Base-by-base conservation (phyloP, 352 stramenopile genomes). In the Pythium coloratum region DNA sequence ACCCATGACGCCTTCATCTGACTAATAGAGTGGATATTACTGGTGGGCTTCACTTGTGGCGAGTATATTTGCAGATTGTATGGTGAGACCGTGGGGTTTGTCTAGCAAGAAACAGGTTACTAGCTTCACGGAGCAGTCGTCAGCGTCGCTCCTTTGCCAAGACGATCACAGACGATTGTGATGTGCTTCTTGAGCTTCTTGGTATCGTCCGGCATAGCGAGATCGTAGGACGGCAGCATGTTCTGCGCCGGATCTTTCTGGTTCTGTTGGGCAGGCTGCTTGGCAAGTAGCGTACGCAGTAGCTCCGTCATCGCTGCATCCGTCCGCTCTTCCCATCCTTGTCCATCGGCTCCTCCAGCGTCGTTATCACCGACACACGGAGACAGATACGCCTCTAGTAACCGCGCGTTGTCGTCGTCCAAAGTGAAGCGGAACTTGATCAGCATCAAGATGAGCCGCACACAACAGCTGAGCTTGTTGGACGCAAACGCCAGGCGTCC, bases 151-250 rank as follows among this genome's bases (percentile, higher is more conserved):
- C 91, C 91, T 66, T 96, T 96, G 46, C 81, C 83, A 4, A 97
- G 76, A 0, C 90, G 82, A 63, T 97, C 90, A 61, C 85, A 96
- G 8, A 97, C 78, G 59, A 97, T 94, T 20, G 87, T 92, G 54
- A 97, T 92, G 73, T 96, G 87, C 56, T 97, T 97, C 71, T 94
- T 92, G 53, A 97, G 83, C 49, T 91, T 91, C 62, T 89, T 91
- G 16, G 86, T 95, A 69, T 96, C 82, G 2, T 90, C 71, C 10
- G 77, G 76, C 69, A 97, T 81, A n/a, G 74, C 61, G 36, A 95
- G 71, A 26, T 89, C 81, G 44, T 77, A 66, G 51, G 34, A 69
- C 67, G 18, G 83, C 63, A 49, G 69, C 54, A 33, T 54, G 42
- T 20, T 68, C 26, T 70, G 64, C 13, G 64, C 34, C 1, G 64